Evolutionary conservation across 2,329 filamentous ascomycete species (phyloP), one percentile per base, ranked within the genome.

Genomic region (Trichoderma polysporum): DNA sequence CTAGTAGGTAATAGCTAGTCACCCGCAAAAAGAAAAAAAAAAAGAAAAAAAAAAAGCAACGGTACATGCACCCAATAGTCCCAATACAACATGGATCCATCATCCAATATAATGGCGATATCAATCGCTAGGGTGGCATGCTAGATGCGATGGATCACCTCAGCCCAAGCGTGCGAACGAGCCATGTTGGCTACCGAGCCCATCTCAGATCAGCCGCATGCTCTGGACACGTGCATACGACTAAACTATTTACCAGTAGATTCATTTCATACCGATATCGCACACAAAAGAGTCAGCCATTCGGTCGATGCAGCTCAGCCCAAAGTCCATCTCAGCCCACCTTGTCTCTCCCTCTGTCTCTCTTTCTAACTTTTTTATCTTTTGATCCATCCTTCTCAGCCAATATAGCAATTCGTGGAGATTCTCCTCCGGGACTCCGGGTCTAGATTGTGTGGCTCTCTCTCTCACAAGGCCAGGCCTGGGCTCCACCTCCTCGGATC

Each of bases 401-500:
- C 31, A 5, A 33, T 33, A 7, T 22, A 31, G 17, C 19, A 13
- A 41, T 33, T 57, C 53, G 53, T 59, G 57, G 57, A 60, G 57
- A 10, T 22, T 25, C 45, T 22, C 35, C 58, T 61, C 58, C 58
- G 58, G 35, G 54, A 25, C 35, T 41, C 54, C 54, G 54, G n/a
- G 45, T 50, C 41, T 61, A 37, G 45, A 50, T 50, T 37, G 12
- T 37, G 58, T 50, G 58, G 45, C 41, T 61, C 57, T n/a, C 31
- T 31, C 25, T 33, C 57, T n/a, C n/a, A n/a, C n/a, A n/a, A n/a
- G n/a, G 33, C 33, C 39, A 29, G 41, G 50, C 41, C 41, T 17
- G 15, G 25, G 60, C 60, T 54, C 60, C 60, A 63, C 60, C 37
- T 19, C 33, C 49, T 63, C 60, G 50, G 60, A 63, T 63, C 60